Evolutionary conservation across 2,329 filamentous ascomycete species (phyloP).

Genomic region (Ascosphaera aggregata): DNA sequence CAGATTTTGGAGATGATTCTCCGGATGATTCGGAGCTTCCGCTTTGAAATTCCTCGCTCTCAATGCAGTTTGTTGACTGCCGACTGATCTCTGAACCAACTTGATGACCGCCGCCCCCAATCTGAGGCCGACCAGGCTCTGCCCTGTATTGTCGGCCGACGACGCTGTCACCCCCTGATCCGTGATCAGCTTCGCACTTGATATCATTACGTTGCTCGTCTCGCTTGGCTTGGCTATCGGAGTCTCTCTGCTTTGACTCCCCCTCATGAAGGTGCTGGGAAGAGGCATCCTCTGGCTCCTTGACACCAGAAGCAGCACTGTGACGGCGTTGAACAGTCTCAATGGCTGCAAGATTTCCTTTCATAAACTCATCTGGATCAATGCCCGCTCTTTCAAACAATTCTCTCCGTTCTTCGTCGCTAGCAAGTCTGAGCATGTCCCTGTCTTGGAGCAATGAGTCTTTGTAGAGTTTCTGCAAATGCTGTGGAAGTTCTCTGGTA

Average conservation of each 20-base stretch:
- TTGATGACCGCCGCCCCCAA: too few species aligned
- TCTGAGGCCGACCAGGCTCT: too few species aligned
- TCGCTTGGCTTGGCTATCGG: too few species aligned
- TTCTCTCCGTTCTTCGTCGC: slow-evolving; percentile 40
- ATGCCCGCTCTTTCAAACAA: slow-evolving; percentile 63
- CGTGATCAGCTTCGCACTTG: not conserved
- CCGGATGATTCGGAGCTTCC: too few species aligned
- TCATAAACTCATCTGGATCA: slow-evolving; percentile 20
- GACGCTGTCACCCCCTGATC: not conserved
- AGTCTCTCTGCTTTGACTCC: too few species aligned
- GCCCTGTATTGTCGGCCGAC: not conserved
- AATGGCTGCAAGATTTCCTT: not conserved
- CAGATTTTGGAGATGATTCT: not conserved
- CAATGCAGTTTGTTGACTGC: too few species aligned
- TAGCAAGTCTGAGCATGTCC: slow-evolving; percentile 52
- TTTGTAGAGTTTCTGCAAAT: slow-evolving; percentile 56
- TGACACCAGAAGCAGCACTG: not conserved
- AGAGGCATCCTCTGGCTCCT: not conserved
- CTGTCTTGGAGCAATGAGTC: slow-evolving; percentile 55
- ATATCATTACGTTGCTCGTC: too few species aligned
- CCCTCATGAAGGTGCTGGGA: too few species aligned
- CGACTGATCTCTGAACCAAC: not conserved
- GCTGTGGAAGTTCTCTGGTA: slow-evolving; percentile 45
- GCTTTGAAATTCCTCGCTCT: too few species aligned
- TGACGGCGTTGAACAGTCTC: not conserved